A percentile compares a stretch with the other conserved stretches of the same genome.
Conservation (phyloP, 257 asterid species). For the Hygrophila difformis region DNA sequence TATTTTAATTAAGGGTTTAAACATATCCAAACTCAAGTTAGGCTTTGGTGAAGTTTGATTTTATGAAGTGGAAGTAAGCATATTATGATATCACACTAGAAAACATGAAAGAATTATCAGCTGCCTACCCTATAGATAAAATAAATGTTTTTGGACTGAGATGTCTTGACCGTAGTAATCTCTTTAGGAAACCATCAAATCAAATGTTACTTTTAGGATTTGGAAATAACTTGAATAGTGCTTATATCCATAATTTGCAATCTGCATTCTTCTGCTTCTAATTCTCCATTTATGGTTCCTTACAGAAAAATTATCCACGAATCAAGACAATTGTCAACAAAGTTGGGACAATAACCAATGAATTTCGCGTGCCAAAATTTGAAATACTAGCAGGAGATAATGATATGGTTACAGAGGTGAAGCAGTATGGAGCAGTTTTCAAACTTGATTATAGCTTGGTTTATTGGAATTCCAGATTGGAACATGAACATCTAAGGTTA, state of each 20-base stretch:
- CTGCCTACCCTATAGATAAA: slow-evolving; percentile 2
- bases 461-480: slow-evolving; percentile 96
- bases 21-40: background rate
- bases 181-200: background rate
- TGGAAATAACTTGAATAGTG: slow-evolving; percentile 7
- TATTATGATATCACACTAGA: background rate
- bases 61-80: background rate
- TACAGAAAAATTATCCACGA: slow-evolving; percentile 87
- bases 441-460: slow-evolving; percentile 94
- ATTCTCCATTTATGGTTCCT: slow-evolving; percentile 7
- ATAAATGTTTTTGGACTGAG: background rate
- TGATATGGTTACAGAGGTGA: slow-evolving; percentile 86
- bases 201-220: background rate
- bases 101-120: background rate
- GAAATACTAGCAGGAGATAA: slow-evolving; percentile 80
- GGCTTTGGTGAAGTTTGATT: slow-evolving; percentile 12
- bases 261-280: slow-evolving; percentile 3
- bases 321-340: slow-evolving; percentile 83
- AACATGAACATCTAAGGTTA: slow-evolving; percentile 84
- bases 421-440: slow-evolving; percentile 78
- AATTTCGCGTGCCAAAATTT: slow-evolving; percentile 92
- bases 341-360: slow-evolving; percentile 79
- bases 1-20: background rate
- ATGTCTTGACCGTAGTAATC: background rate
- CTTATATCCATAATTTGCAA: background rate